These are phyloP conservation scores for Auricularia heimuer DNA, from an alignment of 768 basidiomycete genomes.

Conservation along the genomic window DNA sequence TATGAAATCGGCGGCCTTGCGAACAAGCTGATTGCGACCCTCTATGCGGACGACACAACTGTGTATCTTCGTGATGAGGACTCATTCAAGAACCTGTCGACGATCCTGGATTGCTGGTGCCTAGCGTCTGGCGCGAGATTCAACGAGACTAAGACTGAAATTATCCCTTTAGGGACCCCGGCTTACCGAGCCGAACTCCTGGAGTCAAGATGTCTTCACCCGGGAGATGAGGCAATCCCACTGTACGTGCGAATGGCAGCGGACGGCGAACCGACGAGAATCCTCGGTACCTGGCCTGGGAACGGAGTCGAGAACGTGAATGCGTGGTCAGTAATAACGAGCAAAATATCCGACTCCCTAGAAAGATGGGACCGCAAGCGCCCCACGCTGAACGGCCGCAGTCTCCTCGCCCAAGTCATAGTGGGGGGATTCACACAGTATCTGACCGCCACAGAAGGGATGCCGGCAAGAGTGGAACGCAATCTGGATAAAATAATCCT, in stretches of 20 bases:
- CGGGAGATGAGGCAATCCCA: slow-evolving; percentile 7
- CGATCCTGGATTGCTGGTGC: slow-evolving; percentile 31
- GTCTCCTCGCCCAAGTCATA: slow-evolving; percentile 18
- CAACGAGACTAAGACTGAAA: slow-evolving; percentile 30
- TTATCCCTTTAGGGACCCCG: slow-evolving; percentile 24
- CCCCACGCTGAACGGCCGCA: slow-evolving; percentile 22
- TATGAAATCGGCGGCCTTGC: too few species aligned
- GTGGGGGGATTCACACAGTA: slow-evolving; percentile 27
- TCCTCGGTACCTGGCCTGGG: slow-evolving; percentile 26
- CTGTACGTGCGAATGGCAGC: slow-evolving; percentile 16
- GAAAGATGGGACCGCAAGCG: slow-evolving; percentile 18
- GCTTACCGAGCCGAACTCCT: too few species aligned
- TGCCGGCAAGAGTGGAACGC: slow-evolving; percentile 21
- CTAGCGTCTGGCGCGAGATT: slow-evolving; percentile 31
- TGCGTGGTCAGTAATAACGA: slow-evolving; percentile 19
- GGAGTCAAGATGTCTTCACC: too few species aligned
- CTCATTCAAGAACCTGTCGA: slow-evolving; percentile 14
- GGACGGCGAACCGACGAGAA: slow-evolving; percentile 21
- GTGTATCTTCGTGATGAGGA: slow-evolving; percentile 25
- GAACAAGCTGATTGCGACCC: slow-evolving; percentile 18
- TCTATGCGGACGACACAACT: slow-evolving; percentile 36
- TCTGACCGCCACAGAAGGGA: slow-evolving; percentile 24
- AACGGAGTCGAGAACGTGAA: slow-evolving; percentile 15
- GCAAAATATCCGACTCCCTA: slow-evolving; percentile 10
- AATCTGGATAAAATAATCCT: slow-evolving; percentile 13